phyloP scores from a whole-genome alignment of 1,284 basidiomycete species.

The Xerocomus alliaceus region DNA sequence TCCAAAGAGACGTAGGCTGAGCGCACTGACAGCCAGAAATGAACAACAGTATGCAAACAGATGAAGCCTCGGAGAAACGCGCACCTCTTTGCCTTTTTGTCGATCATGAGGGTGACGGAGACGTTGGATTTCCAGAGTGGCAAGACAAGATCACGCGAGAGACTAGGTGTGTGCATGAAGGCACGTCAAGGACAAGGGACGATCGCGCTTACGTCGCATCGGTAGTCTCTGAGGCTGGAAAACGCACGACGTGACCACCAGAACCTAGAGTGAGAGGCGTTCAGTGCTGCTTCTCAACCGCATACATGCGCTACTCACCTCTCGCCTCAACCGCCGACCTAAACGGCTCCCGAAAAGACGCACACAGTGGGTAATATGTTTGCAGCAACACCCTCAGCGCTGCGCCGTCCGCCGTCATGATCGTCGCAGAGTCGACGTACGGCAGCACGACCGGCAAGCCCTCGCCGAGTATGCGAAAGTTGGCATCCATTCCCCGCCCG shows the following conservation, averaged over 20 bases:
- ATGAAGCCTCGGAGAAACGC: constrained; percentile 1
- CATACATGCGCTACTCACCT: constrained; percentile 50
- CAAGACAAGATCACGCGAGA: constrained; percentile 77
- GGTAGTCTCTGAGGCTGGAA: constrained; percentile 61
- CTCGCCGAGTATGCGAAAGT: constrained; percentile 85
- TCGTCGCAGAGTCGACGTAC: constrained; percentile 69
- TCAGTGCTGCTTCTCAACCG: too few species aligned
- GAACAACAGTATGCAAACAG: not conserved
- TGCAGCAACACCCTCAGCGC: constrained; percentile 74
- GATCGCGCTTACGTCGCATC: constrained; percentile 57
- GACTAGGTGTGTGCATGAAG: constrained; percentile 48
- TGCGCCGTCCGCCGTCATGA: constrained; percentile 66
- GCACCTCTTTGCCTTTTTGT: constrained; percentile 93
- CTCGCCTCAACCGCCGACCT: constrained; percentile 53
- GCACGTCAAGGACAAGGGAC: not conserved
- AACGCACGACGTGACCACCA: constrained; percentile 78
- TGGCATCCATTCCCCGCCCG: constrained; percentile 58
- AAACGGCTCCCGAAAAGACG: constrained; percentile 68
- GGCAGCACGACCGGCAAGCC: constrained; percentile 85
- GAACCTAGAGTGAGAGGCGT: constrained; percentile 46
- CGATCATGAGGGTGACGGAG: constrained; percentile 88
- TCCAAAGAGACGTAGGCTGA: constrained; percentile 82
- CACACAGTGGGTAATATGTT: constrained; percentile 79
- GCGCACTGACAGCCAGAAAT: constrained; percentile 54
- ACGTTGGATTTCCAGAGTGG: constrained; percentile 92